phyloP scores from a whole-genome alignment of 306 rosid genomes.

The Medicago truncatula region DNA sequence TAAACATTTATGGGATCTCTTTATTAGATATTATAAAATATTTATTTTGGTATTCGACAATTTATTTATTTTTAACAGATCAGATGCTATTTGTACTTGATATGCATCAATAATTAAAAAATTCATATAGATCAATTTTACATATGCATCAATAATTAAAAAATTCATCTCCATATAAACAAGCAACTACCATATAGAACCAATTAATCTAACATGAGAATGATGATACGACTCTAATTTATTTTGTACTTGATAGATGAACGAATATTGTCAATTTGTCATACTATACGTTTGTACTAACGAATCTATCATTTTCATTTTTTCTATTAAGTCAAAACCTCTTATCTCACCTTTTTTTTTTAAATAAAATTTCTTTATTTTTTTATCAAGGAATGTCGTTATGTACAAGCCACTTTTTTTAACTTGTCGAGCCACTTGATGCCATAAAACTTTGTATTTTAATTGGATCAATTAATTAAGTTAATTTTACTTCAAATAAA shows the following conservation, averaged over 20 bases:
- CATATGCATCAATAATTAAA: neutral
- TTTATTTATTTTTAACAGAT: too few species aligned
- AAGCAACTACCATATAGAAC: neutral
- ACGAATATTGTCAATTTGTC: neutral
- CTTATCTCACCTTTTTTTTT: neutral
- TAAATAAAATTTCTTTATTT: neutral
- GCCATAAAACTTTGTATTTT: neutral
- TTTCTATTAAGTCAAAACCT: conserved; percentile 35
- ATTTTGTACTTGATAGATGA: neutral
- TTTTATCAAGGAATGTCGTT: conserved; percentile 5
- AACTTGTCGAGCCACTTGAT: conserved; percentile 14
- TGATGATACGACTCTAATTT: neutral
- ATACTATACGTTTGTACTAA: neutral
- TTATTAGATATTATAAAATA: too few species aligned
- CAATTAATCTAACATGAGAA: neutral
- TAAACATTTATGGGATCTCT: too few species aligned
- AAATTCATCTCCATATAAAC: neutral
- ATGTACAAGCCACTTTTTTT: conserved; percentile 16
- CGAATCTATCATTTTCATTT: conserved; percentile 12
- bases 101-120: neutral
- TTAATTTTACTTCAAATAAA: neutral
- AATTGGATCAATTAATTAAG: neutral
- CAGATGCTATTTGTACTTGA: too few species aligned
- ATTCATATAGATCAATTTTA: too few species aligned
- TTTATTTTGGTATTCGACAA: too few species aligned